Evolutionary conservation across 1,284 basidiomycete genomes (phyloP), one percentile per base, ranked within the genome.

Genomic region (Takashimella koratensis): DNA sequence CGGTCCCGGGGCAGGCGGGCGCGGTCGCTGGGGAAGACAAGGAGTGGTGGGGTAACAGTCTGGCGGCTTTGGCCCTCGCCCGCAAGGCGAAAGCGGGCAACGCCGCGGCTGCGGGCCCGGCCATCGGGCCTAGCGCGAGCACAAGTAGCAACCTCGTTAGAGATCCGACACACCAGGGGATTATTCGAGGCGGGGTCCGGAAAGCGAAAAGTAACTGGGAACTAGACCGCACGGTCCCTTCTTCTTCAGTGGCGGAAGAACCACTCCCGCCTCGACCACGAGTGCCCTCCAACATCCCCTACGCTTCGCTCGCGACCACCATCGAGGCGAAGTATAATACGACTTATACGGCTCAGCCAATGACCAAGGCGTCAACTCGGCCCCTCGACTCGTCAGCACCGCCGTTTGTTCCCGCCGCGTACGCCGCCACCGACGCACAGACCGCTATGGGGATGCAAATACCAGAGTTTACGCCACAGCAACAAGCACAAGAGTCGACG

Each of bases 191-290:
- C 16, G 65, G 63, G 1, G 66, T 73, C 1, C 56, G 70, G 43
- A 70, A 67, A 45, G 60, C 61, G n/a, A 62, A 63, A 50, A 67
- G 66, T 4, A 63, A 66, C 43, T 66, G 60, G 55, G 66, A 72
- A 47, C 44, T 67, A 10, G 51, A 60, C 12, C 47, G 60, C 43
- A 36, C 30, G 8, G 30, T 36, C 16, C 30, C 16, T 36, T 36
- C 30, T 36, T 36, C 30, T 36, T 36, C 16, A 36, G 10, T 36
- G 8, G 30, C n/a, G n/a, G n/a, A n/a, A n/a, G n/a, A n/a, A n/a
- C n/a, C n/a, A n/a, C n/a, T n/a, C n/a, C n/a, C n/a, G n/a, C n/a
- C 30, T 36, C 30, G 10, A 36, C 8, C 8, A 8, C 30, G 16
- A 36, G 16, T 36, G 8, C 30, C 30, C 8, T 36, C 30, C 16